A percentile compares a stretch with the other conserved stretches of the same genome.
These are phyloP conservation scores for Colletotrichum musae DNA, from an alignment of 2,329 filamentous ascomycete genomes.

Conservation along the genomic window DNA sequence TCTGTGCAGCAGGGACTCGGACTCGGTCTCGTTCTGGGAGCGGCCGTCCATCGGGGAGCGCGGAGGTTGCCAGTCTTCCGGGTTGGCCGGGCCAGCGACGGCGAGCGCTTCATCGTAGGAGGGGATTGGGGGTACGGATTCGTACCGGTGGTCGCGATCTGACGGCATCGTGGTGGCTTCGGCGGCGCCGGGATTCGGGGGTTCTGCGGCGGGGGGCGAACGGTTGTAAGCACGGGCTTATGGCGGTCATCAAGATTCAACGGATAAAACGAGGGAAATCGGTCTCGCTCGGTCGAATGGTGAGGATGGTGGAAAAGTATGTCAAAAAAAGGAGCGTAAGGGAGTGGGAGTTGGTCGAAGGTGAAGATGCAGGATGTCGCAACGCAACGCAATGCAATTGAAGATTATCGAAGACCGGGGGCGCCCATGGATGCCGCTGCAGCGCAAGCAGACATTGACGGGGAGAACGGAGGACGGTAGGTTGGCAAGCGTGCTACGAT, in stretches of 20 bases:
- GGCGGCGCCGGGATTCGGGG: not conserved
- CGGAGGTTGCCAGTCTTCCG: conserved; percentile 48
- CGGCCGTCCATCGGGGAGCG: conserved; percentile 65
- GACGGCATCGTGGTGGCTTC: conserved; percentile 36
- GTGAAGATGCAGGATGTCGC: conserved; percentile 14
- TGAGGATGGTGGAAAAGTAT: not conserved
- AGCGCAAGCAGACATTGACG: conserved; percentile 34
- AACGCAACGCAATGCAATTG: conserved; percentile 29
- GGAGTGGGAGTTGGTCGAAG: conserved; percentile 5
- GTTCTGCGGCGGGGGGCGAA: not conserved
- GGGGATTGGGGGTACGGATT: conserved; percentile 55
- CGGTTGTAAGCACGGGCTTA: not conserved
- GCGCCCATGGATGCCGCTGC: conserved; percentile 37
- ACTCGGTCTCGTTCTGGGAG: conserved; percentile 79
- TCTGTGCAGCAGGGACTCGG: conserved; percentile 78
- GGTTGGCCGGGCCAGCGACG: conserved; percentile 51
- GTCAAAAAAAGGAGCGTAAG: conserved; percentile 27
- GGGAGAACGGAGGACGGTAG: not conserved
- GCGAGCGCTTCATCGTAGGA: conserved; percentile 60
- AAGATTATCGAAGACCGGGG: conserved; percentile 36
- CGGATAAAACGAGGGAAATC: conserved; percentile 19
- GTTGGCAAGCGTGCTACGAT: conserved; percentile 10
- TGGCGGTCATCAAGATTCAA: not conserved
- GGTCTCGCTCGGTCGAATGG: conserved; percentile 3
- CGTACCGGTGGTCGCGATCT: conserved; percentile 48